Evolutionary conservation across 2,329 filamentous ascomycete species (phyloP).

Genomic region (Cladosporium sp.): DNA sequence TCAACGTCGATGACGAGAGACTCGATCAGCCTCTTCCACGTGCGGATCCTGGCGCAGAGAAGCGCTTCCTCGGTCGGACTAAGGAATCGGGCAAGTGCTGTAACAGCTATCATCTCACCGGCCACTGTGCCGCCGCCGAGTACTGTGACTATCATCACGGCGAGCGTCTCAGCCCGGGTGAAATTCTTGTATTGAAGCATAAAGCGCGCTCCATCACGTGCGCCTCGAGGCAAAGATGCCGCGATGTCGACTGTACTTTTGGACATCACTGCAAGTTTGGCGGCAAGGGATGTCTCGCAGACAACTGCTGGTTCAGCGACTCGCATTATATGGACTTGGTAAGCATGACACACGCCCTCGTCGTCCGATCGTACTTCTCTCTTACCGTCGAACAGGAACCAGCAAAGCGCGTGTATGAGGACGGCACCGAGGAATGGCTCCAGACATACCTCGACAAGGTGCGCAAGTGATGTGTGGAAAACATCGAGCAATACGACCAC

Average conservation of each 20-base stretch:
- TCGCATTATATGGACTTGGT: slow-evolving; percentile 44
- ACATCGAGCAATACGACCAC: not conserved
- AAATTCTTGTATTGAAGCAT: slow-evolving; percentile 43
- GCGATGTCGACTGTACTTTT: slow-evolving; percentile 44
- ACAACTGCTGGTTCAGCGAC: slow-evolving; percentile 42
- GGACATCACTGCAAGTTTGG: slow-evolving; percentile 46
- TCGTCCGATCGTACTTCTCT: not conserved
- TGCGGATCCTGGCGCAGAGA: slow-evolving; percentile 31
- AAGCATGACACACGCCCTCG: slow-evolving; percentile 21
- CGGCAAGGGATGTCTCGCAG: slow-evolving; percentile 37
- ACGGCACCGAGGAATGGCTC: slow-evolving; percentile 34
- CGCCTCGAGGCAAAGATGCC: slow-evolving; percentile 38
- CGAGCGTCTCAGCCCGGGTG: slow-evolving; percentile 39
- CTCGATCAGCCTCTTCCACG: slow-evolving; percentile 42
- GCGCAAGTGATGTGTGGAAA: slow-evolving; percentile 15
- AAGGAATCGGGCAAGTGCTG: slow-evolving; percentile 37
- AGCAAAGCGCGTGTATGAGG: slow-evolving; percentile 32
- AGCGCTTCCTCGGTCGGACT: slow-evolving; percentile 32
- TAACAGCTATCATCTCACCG: slow-evolving; percentile 40
- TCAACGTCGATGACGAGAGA: slow-evolving; percentile 46
- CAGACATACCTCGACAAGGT: slow-evolving; percentile 27
- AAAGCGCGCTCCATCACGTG: slow-evolving; percentile 45
- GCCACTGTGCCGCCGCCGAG: slow-evolving; percentile 41
- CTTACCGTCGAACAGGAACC: slow-evolving; percentile 24
- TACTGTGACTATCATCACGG: slow-evolving; percentile 47